A percentile compares a stretch with the other conserved stretches of the same genome.
Evolutionary conservation across 345 rosid species (phyloP).

Genomic region (Citrus maxima): DNA sequence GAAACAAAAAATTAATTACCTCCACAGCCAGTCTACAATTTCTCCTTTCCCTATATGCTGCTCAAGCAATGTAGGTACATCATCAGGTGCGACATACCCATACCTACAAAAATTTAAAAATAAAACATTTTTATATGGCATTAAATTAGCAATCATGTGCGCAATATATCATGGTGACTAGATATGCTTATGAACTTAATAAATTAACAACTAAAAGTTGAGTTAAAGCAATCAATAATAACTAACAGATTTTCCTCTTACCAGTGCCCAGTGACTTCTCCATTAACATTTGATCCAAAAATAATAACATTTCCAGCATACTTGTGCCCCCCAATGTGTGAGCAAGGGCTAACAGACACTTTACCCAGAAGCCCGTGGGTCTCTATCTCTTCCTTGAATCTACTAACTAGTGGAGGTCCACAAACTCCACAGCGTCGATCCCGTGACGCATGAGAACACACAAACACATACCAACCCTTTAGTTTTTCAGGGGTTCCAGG

Average conservation of each 20-base stretch:
- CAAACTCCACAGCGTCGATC: conserved; percentile 92
- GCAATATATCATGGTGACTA: not conserved
- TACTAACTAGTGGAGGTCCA: conserved; percentile 77
- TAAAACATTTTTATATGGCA: not conserved
- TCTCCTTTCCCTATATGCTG: conserved; percentile 75
- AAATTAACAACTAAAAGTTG: conserved; percentile 1
- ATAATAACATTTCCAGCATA: conserved; percentile 96
- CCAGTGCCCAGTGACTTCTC: conserved; percentile 83
- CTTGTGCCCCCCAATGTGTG: conserved; percentile 94
- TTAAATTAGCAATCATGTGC: not conserved
- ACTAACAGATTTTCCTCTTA: conserved; percentile 26
- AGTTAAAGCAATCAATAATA: not conserved
- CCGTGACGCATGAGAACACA: conserved; percentile 90
- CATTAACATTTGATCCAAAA: conserved; percentile 56
- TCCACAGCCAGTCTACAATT: conserved; percentile 76
- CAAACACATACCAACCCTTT: conserved; percentile 80
- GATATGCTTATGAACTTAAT: not conserved
- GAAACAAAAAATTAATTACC: conserved; percentile 36
- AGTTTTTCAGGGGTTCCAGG: conserved; percentile 88
- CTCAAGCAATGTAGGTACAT: conserved; percentile 60
- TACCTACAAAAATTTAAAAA: conserved; percentile 44
- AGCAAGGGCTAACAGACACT: conserved; percentile 94
- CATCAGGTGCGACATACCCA: conserved; percentile 84
- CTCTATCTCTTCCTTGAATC: conserved; percentile 88
- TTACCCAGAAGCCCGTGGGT: conserved; percentile 66